Percentiles rank a stretch among this genome's conserved stretches.
phyloP scores from a whole-genome alignment of 1,284 basidiomycete species.

The Phellopilus nigrolimitatus region DNA sequence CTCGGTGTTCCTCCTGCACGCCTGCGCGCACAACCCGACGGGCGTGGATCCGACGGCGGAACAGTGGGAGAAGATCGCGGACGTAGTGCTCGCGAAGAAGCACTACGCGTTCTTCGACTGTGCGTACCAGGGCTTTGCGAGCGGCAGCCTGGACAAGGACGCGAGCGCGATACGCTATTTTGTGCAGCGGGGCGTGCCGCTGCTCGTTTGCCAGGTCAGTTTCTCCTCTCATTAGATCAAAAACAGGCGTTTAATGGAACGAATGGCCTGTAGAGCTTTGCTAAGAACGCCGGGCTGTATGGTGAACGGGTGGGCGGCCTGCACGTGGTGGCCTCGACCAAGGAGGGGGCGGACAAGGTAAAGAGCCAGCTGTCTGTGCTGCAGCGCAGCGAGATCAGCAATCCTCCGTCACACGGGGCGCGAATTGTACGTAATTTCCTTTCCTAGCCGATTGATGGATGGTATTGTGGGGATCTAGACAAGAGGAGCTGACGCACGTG shows the following conservation, averaged over 20 bases:
- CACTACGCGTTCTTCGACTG: conserved; percentile 95
- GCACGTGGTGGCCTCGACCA: conserved; percentile 61
- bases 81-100: conserved; percentile 67
- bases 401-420: conserved; percentile 88
- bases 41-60: conserved; percentile 90
- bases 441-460: too few relatives aligned
- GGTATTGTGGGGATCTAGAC: too few relatives aligned
- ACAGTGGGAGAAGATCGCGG: conserved; percentile 83
- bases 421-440: conserved; percentile 59
- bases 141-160: conserved; percentile 75
- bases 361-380: conserved; percentile 85
- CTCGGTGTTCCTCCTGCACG: conserved; percentile 88
- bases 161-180: conserved; percentile 78
- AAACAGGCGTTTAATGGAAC: not conserved
- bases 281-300: conserved; percentile 95
- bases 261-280: conserved; percentile 68
- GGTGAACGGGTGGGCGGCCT: conserved; percentile 87
- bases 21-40: conserved; percentile 95
- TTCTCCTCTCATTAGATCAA: not conserved
- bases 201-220: conserved; percentile 83
- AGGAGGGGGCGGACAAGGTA: conserved; percentile 67
- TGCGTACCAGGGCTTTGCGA: conserved; percentile 93
- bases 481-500: conserved; percentile 20
- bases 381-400: conserved; percentile 89
- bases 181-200: conserved; percentile 64